These are phyloP conservation scores for Rutstroemia sp. DNA, from an alignment of 2,329 filamentous ascomycete genomes.

Conservation along the genomic window DNA sequence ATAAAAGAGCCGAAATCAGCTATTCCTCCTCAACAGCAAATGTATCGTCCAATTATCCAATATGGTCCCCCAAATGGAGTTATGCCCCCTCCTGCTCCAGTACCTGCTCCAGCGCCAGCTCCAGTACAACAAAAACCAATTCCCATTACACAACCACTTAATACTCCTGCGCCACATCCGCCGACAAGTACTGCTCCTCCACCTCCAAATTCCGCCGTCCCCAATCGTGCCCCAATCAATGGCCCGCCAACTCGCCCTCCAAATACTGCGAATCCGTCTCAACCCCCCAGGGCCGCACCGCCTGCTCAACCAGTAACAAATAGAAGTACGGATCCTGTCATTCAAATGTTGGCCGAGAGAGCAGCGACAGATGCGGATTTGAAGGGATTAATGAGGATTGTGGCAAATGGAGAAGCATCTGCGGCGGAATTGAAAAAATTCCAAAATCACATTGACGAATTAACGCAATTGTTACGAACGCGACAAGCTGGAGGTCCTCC, in stretches of 20 bases:
- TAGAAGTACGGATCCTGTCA: conserved; percentile 63
- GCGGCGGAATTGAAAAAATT: conserved; percentile 67
- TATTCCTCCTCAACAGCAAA: conserved; percentile 24
- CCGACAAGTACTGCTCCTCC: not conserved
- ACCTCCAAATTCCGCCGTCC: not conserved
- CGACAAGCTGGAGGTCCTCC: conserved; percentile 42
- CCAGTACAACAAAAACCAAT: conserved; percentile 27
- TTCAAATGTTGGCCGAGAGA: conserved; percentile 68
- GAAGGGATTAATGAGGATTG: conserved; percentile 75
- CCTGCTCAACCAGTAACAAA: conserved; percentile 16
- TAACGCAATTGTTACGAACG: conserved; percentile 58
- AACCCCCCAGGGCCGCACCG: conserved; percentile 1
- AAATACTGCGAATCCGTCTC: conserved; percentile 2
- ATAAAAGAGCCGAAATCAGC: conserved; percentile 50
- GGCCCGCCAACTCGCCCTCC: not conserved
- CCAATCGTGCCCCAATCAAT: not conserved
- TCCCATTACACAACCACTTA: conserved; percentile 18
- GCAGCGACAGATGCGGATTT: conserved; percentile 66
- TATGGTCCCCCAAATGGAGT: conserved; percentile 57
- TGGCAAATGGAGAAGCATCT: conserved; percentile 67
- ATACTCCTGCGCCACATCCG: conserved; percentile 8
- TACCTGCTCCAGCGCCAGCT: conserved; percentile 34
- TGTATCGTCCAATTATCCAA: conserved; percentile 51
- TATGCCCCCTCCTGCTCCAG: conserved; percentile 46
- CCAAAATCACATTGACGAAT: conserved; percentile 72